Evolutionary conservation across 495 filamentous ascomycete species (phyloP).

Genomic region (Cryomyces minteri): DNA sequence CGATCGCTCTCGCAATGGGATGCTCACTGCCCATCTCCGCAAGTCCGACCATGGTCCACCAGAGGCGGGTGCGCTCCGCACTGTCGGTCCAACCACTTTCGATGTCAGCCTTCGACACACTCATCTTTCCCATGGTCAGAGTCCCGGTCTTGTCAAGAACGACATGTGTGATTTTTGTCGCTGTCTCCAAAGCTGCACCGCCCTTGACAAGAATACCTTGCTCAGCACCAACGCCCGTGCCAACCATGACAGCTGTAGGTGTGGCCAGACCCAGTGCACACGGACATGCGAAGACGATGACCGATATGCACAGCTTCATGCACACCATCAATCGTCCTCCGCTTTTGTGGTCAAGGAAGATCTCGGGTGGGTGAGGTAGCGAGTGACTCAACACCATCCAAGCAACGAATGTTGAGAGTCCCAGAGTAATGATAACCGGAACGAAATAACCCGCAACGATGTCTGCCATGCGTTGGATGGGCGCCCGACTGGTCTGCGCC

Average conservation of each 20-base stretch:
- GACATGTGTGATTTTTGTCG: conserved; percentile 78
- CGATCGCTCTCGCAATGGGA: conserved; percentile 75
- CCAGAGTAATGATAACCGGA: conserved; percentile 69
- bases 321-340: conserved; percentile 94
- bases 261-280: conserved; percentile 89
- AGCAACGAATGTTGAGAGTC: conserved; percentile 64
- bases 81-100: conserved; percentile 48
- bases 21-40: conserved; percentile 91
- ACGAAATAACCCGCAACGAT: conserved; percentile 88
- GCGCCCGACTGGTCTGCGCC: conserved; percentile 84
- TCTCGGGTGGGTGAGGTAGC: conserved; percentile 59
- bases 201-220: conserved; percentile 95
- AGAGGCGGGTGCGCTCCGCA: conserved; percentile 52
- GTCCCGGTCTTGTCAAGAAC: conserved; percentile 99
- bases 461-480: conserved; percentile 90
- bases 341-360: conserved; percentile 62
- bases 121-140: conserved; percentile 88
- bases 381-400: conserved; percentile 95
- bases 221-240: conserved; percentile 90
- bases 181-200: conserved; percentile 78
- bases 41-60: conserved; percentile 90
- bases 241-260: conserved; percentile 96
- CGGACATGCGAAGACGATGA: conserved; percentile 96
- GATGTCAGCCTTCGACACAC: conserved; percentile 50
- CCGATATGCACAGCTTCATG: conserved; percentile 91